Base-by-base conservation (phyloP, 768 basidiomycete species). In the Leccinum barrowsii region DNA sequence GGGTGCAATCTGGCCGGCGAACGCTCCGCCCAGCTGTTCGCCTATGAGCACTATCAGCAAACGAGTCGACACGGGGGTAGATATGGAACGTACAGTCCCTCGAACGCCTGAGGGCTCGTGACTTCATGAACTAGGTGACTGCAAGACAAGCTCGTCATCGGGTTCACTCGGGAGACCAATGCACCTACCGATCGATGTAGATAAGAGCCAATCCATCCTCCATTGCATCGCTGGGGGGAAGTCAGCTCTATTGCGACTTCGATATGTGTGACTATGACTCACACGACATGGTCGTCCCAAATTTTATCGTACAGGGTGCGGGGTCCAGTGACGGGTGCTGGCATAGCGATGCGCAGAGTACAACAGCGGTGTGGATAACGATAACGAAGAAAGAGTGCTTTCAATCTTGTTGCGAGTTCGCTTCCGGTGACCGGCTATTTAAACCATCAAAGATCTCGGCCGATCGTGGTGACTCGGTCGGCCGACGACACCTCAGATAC, bases 221-320 rank as follows among this genome's bases (percentile, higher is more conserved):
- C 63, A 89, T 84, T 58, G 81, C 72, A 67, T 89, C 82, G 37
- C 92, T 92, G 66, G 48, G 63, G 44, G 21, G 3, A 28, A 28
- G 30, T 64, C 52, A 69, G 58, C 21, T 55, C 11, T 17, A 40
- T n/a, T 44, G 37, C 1, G 17, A 50, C 10, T 19, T 54, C 57
- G 55, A 50, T 53, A 73, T 26, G 35, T 4, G 50, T 30, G 24
- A 10, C 15, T 12, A 52, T 53, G 30, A 63, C 90, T 61, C 67
- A 93, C 85, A 98, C 89, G 69, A 96, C 85, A 76, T 98, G 96
- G 72, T 98, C 94, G 64, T 97, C 93, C 86, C 92, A 97, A 63
- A 98, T 93, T 78, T 98, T 98, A 76, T 98, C 96, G 75, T 98
- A 97, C 30, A 98, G 80, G 35, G 96, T 98, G 60, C 93, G 86